Conservation (phyloP, 2,329 filamentous ascomycete species). For the Talaromyces marneffei region DNA sequence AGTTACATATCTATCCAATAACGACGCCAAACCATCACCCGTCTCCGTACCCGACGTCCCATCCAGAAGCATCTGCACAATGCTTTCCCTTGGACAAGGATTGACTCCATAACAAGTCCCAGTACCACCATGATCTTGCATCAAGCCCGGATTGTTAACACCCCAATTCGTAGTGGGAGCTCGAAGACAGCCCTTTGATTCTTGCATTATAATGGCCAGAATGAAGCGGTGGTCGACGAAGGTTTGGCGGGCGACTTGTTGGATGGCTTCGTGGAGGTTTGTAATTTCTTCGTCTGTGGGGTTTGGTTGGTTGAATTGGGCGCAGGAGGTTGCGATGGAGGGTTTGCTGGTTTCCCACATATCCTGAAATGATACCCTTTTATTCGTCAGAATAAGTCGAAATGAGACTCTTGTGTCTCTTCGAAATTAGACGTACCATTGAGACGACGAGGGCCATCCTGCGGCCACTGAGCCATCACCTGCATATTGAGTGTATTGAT, state of each 20-base stretch:
- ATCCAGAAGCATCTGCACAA: constrained; percentile 24
- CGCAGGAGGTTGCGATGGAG: background rate
- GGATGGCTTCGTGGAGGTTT: constrained; percentile 26
- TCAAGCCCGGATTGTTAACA: constrained; percentile 35
- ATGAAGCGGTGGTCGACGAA: constrained; percentile 34
- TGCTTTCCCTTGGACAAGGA: background rate
- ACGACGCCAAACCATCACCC: background rate
- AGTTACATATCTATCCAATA: background rate
- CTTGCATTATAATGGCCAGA: constrained; percentile 36
- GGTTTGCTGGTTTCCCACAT: constrained; percentile 13
- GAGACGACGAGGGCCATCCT: constrained; percentile 26
- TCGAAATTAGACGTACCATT: constrained; percentile 18
- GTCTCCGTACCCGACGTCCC: background rate
- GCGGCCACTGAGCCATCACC: constrained; percentile 24
- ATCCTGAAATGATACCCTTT: constrained; percentile 1
- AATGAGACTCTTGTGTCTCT: background rate
- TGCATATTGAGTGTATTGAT: constrained; percentile 28
- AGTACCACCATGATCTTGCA: constrained; percentile 16
- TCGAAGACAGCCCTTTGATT: constrained; percentile 37
- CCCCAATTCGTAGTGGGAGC: constrained; percentile 33
- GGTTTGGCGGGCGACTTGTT: constrained; percentile 23
- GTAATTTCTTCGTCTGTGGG: constrained; percentile 17
- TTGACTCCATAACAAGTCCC: background rate
- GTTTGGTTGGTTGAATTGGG: constrained; percentile 10
- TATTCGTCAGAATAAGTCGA: background rate